phyloP scores from a whole-genome alignment of 2,329 filamentous ascomycete species.

The Colletotrichum zoysiae region DNA sequence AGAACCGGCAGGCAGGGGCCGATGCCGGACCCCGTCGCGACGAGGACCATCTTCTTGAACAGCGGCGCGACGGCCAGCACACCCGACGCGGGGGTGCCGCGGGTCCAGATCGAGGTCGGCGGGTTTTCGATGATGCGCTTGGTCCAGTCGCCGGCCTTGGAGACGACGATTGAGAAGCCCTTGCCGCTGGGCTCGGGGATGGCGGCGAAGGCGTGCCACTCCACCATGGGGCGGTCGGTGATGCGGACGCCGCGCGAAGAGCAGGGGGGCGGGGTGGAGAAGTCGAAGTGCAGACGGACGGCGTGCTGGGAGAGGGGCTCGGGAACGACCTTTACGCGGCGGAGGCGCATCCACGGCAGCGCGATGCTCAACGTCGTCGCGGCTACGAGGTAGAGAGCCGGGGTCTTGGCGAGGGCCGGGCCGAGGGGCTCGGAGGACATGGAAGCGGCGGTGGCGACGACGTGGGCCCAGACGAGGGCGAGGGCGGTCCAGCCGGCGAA shows the following conservation, averaged over 20 bases:
- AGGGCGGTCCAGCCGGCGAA: conserved; percentile 78
- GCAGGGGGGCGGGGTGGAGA: conserved; percentile 66
- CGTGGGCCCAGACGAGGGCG: conserved; percentile 73
- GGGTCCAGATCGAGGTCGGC: conserved; percentile 74
- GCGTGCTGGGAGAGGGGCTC: conserved; percentile 80
- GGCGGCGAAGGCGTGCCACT: conserved; percentile 83
- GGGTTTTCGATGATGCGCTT: conserved; percentile 70
- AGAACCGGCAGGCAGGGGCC: conserved; percentile 75
- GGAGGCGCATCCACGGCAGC: conserved; percentile 80
- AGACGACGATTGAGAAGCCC: conserved; percentile 78
- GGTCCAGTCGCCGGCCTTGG: conserved; percentile 83
- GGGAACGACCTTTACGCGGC: conserved; percentile 74
- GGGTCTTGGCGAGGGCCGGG: conserved; percentile 52
- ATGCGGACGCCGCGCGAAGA: conserved; percentile 60
- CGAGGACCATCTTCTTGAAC: conserved; percentile 74
- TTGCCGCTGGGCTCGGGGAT: conserved; percentile 68
- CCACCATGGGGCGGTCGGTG: conserved; percentile 71
- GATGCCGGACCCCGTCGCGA: conserved; percentile 80
- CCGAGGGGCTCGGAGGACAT: conserved; percentile 54
- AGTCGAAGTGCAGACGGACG: conserved; percentile 77
- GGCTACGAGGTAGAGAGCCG: conserved; percentile 75
- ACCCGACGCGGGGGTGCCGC: conserved; percentile 75
- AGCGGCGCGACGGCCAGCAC: conserved; percentile 76
- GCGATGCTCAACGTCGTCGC: conserved; percentile 74
- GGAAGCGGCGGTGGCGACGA: conserved; percentile 64